Conservation (phyloP, 225 moss, liverwort and hornwort species). For the Anthoceros angustus region DNA sequence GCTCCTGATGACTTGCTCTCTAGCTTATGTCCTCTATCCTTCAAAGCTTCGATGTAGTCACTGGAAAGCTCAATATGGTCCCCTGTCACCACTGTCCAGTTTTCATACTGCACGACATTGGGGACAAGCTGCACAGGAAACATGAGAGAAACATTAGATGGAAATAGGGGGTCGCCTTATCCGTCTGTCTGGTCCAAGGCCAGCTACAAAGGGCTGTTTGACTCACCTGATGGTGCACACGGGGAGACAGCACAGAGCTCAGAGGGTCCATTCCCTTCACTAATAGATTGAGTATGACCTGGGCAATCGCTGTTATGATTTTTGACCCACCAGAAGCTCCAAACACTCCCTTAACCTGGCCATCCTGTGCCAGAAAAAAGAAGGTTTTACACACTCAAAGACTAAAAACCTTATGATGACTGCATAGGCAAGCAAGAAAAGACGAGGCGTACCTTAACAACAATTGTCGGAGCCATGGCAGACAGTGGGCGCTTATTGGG, state of each 20-base stretch:
- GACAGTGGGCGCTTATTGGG: constrained; percentile 62
- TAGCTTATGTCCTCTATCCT: constrained; percentile 36
- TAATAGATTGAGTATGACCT: constrained; percentile 48
- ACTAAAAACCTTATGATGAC: background rate
- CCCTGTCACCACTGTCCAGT: constrained; percentile 51
- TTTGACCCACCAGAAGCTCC: constrained; percentile 65
- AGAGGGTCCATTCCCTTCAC: constrained; percentile 37
- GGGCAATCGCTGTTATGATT: constrained; percentile 69
- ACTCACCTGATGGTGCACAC: constrained; percentile 63
- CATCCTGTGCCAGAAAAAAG: constrained; percentile 18
- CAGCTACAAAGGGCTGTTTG: background rate
- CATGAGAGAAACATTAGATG: background rate
- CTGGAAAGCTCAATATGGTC: constrained; percentile 27
- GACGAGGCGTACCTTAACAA: constrained; percentile 34
- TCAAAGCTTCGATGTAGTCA: constrained; percentile 14
- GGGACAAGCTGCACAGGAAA: constrained; percentile 40
- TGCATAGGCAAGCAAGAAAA: background rate
- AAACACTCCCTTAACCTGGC: constrained; percentile 38
- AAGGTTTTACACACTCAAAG: no score
- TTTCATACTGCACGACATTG: constrained; percentile 47
- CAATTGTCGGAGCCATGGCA: constrained; percentile 69
- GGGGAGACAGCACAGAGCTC: constrained; percentile 30
- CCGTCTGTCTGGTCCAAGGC: background rate
- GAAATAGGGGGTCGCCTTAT: background rate
- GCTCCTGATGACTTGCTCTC: constrained; percentile 14